phyloP scores from a whole-genome alignment of 2,329 filamentous ascomycete genomes.

The Nemania sp. region DNA sequence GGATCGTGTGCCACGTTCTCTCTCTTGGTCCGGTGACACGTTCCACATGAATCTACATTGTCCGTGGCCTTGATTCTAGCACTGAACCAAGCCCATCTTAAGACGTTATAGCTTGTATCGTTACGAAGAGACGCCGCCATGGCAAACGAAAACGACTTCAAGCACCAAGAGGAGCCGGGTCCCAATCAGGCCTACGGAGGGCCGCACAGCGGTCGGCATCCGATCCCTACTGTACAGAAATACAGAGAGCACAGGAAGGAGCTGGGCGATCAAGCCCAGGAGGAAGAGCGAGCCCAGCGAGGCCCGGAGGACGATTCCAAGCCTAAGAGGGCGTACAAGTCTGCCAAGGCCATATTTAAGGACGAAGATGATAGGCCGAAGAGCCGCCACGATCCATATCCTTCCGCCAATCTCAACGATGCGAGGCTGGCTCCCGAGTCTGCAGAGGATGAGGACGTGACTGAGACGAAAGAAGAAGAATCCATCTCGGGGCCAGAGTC shows the following conservation, averaged over 20 bases:
- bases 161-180: conserved; percentile 21
- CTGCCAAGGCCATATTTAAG: conserved; percentile 43
- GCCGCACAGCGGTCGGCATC: conserved; percentile 34
- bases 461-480: conserved; percentile 21
- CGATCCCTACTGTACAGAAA: conserved; percentile 51
- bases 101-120: not conserved
- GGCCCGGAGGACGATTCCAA: conserved; percentile 43
- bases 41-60: not conserved
- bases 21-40: not conserved
- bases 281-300: conserved; percentile 39
- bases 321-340: conserved; percentile 41
- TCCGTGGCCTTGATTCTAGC: too few species aligned
- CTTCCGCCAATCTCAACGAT: conserved; percentile 42
- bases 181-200: conserved; percentile 26
- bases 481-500: conserved; percentile 15
- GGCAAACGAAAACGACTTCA: conserved; percentile 26
- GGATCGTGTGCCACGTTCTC: not conserved
- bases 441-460: conserved; percentile 23
- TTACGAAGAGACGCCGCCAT: conserved; percentile 11
- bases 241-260: conserved; percentile 52
- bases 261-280: conserved; percentile 46
- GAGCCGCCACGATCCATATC: conserved; percentile 42
- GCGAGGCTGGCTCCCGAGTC: conserved; percentile 21
- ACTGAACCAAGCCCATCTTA: too few species aligned
- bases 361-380: conserved; percentile 37